phyloP scores from a whole-genome alignment of 495 filamentous ascomycete species.

The Daldinia concentrica region DNA sequence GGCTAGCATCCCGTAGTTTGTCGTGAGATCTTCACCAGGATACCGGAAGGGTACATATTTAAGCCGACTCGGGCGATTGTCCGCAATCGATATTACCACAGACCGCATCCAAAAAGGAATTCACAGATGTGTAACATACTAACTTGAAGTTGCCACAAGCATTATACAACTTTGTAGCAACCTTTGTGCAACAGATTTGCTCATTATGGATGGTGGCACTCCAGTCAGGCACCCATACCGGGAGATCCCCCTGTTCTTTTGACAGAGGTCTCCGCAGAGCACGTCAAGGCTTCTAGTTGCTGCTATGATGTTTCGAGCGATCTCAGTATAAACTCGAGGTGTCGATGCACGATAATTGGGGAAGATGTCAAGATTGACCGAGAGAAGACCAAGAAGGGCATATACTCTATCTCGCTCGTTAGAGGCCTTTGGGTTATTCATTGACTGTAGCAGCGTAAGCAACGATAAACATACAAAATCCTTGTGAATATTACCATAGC shows the following conservation, averaged over 20 bases:
- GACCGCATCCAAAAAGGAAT: neutral
- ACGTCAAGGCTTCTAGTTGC: neutral
- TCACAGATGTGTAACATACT: neutral
- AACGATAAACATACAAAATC: neutral
- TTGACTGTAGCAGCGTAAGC: neutral
- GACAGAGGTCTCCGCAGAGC: neutral
- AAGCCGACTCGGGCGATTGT: too few species aligned
- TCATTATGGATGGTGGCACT: neutral
- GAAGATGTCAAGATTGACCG: neutral
- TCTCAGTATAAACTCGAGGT: neutral
- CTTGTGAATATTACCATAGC: neutral
- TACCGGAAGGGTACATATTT: too few species aligned
- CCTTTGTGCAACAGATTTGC: neutral
- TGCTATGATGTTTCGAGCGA: neutral
- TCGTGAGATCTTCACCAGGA: too few species aligned
- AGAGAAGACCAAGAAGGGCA: neutral
- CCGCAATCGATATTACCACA: too few species aligned
- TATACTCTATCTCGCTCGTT: neutral
- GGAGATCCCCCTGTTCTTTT: neutral
- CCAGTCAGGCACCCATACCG: neutral
- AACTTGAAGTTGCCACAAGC: neutral
- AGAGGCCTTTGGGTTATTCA: neutral
- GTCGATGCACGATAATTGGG: neutral
- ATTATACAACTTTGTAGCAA: neutral
- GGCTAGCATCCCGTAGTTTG: too few species aligned